Percentiles rank a stretch among this genome's conserved stretches.
These are phyloP conservation scores for Didymella glomerata DNA, from an alignment of 2,329 filamentous ascomycete genomes.

Conservation along the genomic window DNA sequence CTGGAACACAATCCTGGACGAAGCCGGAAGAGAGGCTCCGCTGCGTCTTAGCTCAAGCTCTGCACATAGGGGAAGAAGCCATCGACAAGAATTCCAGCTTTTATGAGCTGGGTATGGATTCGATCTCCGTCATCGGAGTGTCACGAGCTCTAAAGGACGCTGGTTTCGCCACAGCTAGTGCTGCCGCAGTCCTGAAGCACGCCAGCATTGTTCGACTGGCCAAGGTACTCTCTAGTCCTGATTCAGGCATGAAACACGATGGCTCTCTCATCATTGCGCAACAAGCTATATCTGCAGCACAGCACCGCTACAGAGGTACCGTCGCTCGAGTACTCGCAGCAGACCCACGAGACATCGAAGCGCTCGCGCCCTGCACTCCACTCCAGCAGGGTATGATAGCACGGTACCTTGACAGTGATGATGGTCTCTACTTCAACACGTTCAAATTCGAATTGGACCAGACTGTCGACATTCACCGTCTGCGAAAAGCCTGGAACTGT, in stretches of 20 bases:
- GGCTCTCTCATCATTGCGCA: constrained; percentile 59
- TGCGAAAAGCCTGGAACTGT: constrained; percentile 67
- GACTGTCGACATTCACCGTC: constrained; percentile 54
- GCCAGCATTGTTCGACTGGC: constrained; percentile 54
- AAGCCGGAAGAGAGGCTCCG: constrained; percentile 60
- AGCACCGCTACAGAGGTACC: constrained; percentile 65
- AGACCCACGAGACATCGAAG: constrained; percentile 67
- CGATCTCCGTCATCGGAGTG: constrained; percentile 80
- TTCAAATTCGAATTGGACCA: constrained; percentile 69
- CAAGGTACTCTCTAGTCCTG: constrained; percentile 38
- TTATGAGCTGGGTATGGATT: constrained; percentile 88
- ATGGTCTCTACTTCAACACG: constrained; percentile 76
- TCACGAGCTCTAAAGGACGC: constrained; percentile 68
- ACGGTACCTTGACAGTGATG: constrained; percentile 66
- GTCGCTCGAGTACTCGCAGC: constrained; percentile 64
- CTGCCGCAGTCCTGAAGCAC: constrained; percentile 72
- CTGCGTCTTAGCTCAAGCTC: constrained; percentile 63
- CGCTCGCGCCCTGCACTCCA: constrained; percentile 82
- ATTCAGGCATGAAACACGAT: constrained; percentile 9
- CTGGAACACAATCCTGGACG: constrained; percentile 35
- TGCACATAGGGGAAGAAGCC: constrained; percentile 54
- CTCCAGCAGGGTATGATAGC: constrained; percentile 88
- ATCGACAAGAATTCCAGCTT: constrained; percentile 70
- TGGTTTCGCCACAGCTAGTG: constrained; percentile 68
- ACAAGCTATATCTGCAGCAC: constrained; percentile 70